A percentile compares a stretch with the other conserved stretches of the same genome.
These are phyloP conservation scores for Leccinum subrobustum DNA, from an alignment of 1,284 basidiomycete genomes.

Conservation along the genomic window DNA sequence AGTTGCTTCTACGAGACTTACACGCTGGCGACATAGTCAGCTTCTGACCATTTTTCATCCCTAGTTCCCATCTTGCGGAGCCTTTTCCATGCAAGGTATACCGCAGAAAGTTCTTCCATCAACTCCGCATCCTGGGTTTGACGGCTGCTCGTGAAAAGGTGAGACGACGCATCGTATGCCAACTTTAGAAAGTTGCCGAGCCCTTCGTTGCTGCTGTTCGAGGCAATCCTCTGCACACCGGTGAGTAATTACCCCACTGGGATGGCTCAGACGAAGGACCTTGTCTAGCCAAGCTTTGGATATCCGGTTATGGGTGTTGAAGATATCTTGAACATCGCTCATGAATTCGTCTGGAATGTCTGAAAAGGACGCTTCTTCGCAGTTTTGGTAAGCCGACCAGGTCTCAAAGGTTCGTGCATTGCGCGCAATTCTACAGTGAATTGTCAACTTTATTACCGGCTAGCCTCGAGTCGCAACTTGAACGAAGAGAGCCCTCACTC, in stretches of 20 bases:
- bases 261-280: slow-evolving; percentile 16
- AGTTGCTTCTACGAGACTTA: slow-evolving; percentile 30
- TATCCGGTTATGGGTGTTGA: slow-evolving; percentile 32
- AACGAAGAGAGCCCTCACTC: slow-evolving; percentile 20
- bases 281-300: slow-evolving; percentile 36
- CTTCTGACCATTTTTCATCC: slow-evolving; percentile 50
- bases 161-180: slow-evolving; percentile 37
- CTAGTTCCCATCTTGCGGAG: slow-evolving; percentile 43
- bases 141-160: slow-evolving; percentile 39
- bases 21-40: slow-evolving; percentile 56
- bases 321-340: slow-evolving; percentile 34
- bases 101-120: slow-evolving; percentile 38
- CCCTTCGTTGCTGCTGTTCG: slow-evolving; percentile 27
- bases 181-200: slow-evolving; percentile 41
- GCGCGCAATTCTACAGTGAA: slow-evolving; percentile 38
- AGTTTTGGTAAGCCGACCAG: slow-evolving; percentile 40
- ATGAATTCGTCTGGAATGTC: slow-evolving; percentile 38
- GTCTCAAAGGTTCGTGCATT: slow-evolving; percentile 42
- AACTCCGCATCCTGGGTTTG: slow-evolving; percentile 30
- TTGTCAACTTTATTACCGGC: slow-evolving; percentile 1
- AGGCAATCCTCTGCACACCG: slow-evolving; percentile 7
- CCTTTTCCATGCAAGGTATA: slow-evolving; percentile 46
- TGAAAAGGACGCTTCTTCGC: slow-evolving; percentile 38
- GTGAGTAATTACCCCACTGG: slow-evolving; percentile 1
- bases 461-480: not conserved